A percentile compares a stretch with the other conserved stretches of the same genome.
Conservation (phyloP, 495 filamentous ascomycete genomes). For the Talaromyces liani region DNA sequence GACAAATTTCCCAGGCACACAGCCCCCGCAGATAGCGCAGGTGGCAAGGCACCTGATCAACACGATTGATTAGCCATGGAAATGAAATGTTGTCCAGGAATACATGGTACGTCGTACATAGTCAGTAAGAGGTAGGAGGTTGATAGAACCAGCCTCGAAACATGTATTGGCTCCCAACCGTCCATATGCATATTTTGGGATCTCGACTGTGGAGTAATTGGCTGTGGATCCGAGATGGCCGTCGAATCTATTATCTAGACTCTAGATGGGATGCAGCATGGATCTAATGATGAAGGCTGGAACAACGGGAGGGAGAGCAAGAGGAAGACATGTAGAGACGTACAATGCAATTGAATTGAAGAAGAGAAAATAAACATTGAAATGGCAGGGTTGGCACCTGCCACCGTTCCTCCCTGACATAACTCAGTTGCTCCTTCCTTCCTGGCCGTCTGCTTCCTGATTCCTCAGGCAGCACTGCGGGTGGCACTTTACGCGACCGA, state of each 20-base stretch:
- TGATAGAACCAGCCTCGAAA: background rate
- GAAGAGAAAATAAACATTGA: background rate
- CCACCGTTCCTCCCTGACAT: background rate
- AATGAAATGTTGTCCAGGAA: background rate
- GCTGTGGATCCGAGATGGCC: background rate
- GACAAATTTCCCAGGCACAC: background rate
- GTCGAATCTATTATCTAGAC: background rate
- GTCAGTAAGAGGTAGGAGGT: background rate
- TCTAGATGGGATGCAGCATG: background rate
- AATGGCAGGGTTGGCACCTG: background rate
- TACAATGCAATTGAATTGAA: background rate
- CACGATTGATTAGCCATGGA: background rate
- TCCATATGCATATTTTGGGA: background rate
- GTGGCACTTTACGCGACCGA: background rate
- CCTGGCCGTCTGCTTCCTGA: background rate
- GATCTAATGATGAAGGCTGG: background rate
- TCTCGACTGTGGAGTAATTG: background rate
- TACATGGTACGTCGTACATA: background rate
- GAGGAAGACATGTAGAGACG: background rate
- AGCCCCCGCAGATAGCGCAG: background rate
- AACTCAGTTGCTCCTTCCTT: background rate
- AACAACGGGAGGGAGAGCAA: background rate
- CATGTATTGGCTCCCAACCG: background rate
- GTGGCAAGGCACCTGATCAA: background rate
- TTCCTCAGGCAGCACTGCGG: background rate